Conservation (phyloP, 108 stramenopile genomes). For the Skeletonema tropicum region DNA sequence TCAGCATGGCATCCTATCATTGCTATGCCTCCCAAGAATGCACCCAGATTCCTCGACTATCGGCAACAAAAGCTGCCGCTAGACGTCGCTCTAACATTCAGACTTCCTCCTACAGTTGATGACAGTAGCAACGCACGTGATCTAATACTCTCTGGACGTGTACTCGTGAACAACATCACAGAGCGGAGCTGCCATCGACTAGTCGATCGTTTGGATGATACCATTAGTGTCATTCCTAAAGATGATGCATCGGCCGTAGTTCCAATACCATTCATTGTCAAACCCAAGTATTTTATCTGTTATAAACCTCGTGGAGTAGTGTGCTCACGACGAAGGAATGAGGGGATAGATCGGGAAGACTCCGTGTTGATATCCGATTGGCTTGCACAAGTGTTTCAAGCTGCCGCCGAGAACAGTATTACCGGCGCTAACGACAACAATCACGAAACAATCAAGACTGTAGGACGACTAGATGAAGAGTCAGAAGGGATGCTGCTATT, state of each 20-base stretch:
- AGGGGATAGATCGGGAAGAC: constrained; percentile 31
- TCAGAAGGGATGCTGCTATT: constrained; percentile 76
- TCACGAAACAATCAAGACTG: constrained; percentile 45
- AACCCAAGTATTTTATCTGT: constrained; percentile 28
- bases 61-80: constrained; percentile 27
- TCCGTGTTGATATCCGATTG: constrained; percentile 39
- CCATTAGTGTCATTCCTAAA: constrained; percentile 10
- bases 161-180: constrained; percentile 17
- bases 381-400: constrained; percentile 10
- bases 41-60: constrained; percentile 36
- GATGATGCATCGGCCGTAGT: neutral
- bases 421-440: neutral
- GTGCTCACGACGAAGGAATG: constrained; percentile 25
- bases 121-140: constrained; percentile 11
- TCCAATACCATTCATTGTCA: neutral
- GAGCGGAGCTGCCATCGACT: constrained; percentile 23
- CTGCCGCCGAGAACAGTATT: neutral
- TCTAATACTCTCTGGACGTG: constrained; percentile 26
- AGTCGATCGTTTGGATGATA: constrained; percentile 18
- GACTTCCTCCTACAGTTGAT: neutral
- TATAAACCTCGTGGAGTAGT: constrained; percentile 37
- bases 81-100: constrained; percentile 39
- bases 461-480: constrained; percentile 73
- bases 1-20: too few relatives aligned
- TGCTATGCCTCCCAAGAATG: constrained; percentile 9